A percentile compares a stretch with the other conserved stretches of the same genome.
Evolutionary conservation across 192 early-diverging fungal genomes (phyloP).

Genomic region (Dimargaris verticillata): DNA sequence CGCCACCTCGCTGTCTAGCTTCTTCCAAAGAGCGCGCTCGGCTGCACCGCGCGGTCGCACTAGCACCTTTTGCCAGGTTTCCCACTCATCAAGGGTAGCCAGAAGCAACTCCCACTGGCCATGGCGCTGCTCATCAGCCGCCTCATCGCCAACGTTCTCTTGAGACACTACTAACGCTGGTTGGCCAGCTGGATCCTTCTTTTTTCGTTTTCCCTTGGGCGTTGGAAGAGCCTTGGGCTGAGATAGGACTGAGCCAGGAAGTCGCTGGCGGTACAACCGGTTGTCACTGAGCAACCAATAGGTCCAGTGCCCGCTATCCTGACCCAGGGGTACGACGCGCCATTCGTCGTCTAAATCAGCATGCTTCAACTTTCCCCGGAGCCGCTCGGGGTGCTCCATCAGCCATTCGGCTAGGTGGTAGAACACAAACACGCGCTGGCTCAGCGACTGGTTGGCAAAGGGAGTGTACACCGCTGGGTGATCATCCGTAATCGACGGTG

Average conservation of each 20-base stretch:
- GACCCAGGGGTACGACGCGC: slow-evolving; percentile 3
- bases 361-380: neutral
- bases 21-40: neutral
- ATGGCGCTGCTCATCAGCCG: neutral
- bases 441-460: neutral
- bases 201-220: neutral
- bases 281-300: slow-evolving; percentile 8
- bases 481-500: neutral
- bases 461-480: neutral
- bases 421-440: neutral
- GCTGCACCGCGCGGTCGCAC: neutral
- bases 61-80: neutral
- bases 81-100: slow-evolving; percentile 1
- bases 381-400: slow-evolving; percentile 4
- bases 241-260: no score
- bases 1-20: neutral
- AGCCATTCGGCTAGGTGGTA: slow-evolving; percentile 4
- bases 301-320: neutral
- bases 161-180: neutral
- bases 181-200: neutral
- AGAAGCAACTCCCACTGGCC: neutral
- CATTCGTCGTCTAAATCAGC: neutral
- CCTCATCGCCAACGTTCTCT: neutral
- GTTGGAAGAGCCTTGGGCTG: neutral
- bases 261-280: slow-evolving; percentile 4